Evolutionary conservation across 495 filamentous ascomycete genomes (phyloP).

Genomic region (Lasiosphaeria miniovina): DNA sequence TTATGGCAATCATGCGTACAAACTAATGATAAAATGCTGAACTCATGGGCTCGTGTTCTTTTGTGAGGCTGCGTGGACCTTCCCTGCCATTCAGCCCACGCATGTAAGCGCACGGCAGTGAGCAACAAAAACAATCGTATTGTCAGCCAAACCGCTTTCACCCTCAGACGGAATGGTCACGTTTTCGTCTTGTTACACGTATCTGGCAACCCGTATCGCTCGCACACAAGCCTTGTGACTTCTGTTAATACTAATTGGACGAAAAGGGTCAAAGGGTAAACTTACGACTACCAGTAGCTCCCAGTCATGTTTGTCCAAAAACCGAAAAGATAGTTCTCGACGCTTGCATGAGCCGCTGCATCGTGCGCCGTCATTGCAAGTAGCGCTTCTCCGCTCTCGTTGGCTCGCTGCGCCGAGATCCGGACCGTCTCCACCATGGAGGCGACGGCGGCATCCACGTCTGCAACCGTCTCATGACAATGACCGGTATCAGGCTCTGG

Average conservation of each 20-base stretch:
- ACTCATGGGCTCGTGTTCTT: no score
- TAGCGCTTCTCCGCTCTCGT: background rate
- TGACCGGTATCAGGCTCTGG: conserved; percentile 10
- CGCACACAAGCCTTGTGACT: conserved; percentile 7
- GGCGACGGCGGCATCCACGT: conserved; percentile 8
- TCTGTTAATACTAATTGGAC: background rate
- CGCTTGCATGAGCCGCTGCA: background rate
- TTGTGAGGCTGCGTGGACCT: no score
- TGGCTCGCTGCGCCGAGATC: conserved; percentile 3
- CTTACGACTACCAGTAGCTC: conserved; percentile 20
- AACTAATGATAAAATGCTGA: no score
- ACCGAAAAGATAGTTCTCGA: conserved; percentile 8
- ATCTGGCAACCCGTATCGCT: conserved; percentile 15
- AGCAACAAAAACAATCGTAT: no score
- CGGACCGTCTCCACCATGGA: conserved; percentile 7
- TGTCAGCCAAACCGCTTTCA: no score
- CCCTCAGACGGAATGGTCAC: conserved; percentile 9
- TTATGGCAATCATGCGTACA: no score
- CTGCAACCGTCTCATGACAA: conserved; percentile 3
- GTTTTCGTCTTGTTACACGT: conserved; percentile 8
- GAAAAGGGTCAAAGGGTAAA: background rate
- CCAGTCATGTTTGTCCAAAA: conserved; percentile 14
- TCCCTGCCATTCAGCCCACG: no score
- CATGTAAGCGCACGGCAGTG: no score
- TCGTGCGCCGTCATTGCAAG: conserved; percentile 7